Evolutionary conservation across 2,329 filamentous ascomycete genomes (phyloP), one percentile per base, ranked within the genome.

Genomic region (Chalara sp.): DNA sequence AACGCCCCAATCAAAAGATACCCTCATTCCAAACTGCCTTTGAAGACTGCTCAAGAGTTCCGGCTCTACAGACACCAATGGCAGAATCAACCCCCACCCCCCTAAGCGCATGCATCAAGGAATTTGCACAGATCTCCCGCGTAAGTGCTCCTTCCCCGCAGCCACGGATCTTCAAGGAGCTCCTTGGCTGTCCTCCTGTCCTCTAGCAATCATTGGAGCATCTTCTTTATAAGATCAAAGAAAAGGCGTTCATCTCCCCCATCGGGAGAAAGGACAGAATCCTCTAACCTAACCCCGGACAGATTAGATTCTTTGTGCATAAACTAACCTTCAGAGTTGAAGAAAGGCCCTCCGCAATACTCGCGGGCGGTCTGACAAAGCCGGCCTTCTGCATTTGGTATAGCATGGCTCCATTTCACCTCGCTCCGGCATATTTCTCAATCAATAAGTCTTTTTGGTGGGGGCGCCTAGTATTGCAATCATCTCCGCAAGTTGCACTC

Each of bases 401-500:
- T 50, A 55, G 61, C 53, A 51, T 61, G 33, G 5, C 61, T 61
- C 61, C 61, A 70, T n/a, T 65, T 67, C 43, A 42, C 60, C 48
- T 60, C 61, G 57, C 62, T 70, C 61, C 53, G 21, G 59, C 50
- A 29, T 28, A 6, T 11, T 37, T 51, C 65, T 35, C 65, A 62
- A 54, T 62, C 51, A 49, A 71, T 50, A 6, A 72, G 43, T 50
- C 67, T 63, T 50, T 55, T 61, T 42, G 67, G 68, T 5, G 70
- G 66, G 69, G 35, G 62, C 64, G 11, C 70, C 70, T 2, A 73
- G 56, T 51, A 73, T 60, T 13, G 64, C 66, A 48, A 71, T 70
- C 62, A 74, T 73, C 54, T 73, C 63, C 5, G 70, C 69, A 7
- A 74, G 53, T 51, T 73, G 67, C 46, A 59, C 41, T 61, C 65